phyloP scores from a whole-genome alignment of 2,329 filamentous ascomycete species.

The Colletotrichum caudatum region DNA sequence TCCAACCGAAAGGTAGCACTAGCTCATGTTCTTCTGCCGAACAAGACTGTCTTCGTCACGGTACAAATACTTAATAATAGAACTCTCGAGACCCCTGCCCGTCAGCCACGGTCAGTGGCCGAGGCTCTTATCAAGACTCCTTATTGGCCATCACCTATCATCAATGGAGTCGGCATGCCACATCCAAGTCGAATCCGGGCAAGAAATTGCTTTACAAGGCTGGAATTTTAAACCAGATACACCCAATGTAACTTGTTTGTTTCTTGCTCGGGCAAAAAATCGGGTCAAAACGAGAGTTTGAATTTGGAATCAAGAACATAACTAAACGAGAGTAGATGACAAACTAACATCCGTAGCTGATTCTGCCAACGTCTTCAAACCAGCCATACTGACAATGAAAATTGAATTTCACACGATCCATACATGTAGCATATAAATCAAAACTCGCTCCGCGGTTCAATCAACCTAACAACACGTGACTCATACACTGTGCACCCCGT shows the following conservation, averaged over 20 bases:
- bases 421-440: not conserved
- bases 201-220: not conserved
- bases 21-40: too few relatives aligned
- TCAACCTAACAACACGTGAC: not conserved
- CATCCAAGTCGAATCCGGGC: not conserved
- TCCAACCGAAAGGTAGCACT: too few relatives aligned
- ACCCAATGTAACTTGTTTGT: fast-evolving
- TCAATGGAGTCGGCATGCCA: not conserved
- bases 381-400: not conserved
- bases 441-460: too few relatives aligned
- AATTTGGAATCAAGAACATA: not conserved
- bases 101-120: not conserved
- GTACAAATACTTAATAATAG: not conserved
- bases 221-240: not conserved
- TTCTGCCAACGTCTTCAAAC: not conserved
- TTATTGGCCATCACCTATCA: not conserved
- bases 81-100: not conserved
- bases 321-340: not conserved
- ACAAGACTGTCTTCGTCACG: not conserved
- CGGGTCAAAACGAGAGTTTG: not conserved
- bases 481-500: too few relatives aligned
- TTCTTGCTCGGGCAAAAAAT: not conserved
- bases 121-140: not conserved
- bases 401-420: too few relatives aligned
- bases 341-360: too few relatives aligned